phyloP scores from a whole-genome alignment of 257 asterid species.

The Fraxinus cuspidata region DNA sequence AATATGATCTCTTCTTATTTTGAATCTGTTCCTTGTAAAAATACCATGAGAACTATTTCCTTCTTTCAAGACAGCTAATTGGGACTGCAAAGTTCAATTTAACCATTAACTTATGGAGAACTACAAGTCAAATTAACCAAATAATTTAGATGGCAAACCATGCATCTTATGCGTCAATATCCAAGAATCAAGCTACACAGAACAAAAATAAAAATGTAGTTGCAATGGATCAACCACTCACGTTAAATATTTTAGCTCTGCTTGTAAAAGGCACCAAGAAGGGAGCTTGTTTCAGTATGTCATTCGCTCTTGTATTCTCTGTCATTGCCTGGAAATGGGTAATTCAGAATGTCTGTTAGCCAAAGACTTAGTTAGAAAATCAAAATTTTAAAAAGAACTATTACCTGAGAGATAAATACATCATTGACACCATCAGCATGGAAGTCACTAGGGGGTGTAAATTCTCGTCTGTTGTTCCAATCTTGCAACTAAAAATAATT shows the following conservation, averaged over 20 bases:
- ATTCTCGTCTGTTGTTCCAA: slow-evolving; percentile 95
- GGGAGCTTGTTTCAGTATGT: slow-evolving; percentile 89
- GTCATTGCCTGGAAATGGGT: slow-evolving; percentile 65
- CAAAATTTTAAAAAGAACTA: slow-evolving; percentile 28
- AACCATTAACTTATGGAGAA: slow-evolving; percentile 16
- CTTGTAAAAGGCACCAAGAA: slow-evolving; percentile 94
- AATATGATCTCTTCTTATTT: slow-evolving; percentile 83
- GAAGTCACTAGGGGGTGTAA: slow-evolving; percentile 83
- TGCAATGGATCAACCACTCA: slow-evolving; percentile 46
- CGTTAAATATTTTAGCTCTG: slow-evolving; percentile 90
- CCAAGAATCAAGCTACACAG: slow-evolving; percentile 6
- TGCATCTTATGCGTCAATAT: slow-evolving; percentile 16
- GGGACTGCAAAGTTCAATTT: slow-evolving; percentile 62
- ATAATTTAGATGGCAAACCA: slow-evolving; percentile 13
- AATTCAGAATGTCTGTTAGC: slow-evolving; percentile 10
- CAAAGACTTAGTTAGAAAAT: slow-evolving; percentile 5
- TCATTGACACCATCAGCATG: slow-evolving; percentile 96
- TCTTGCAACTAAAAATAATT: slow-evolving; percentile 75
- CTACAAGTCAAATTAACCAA: slow-evolving; percentile 8
- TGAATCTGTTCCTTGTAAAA: slow-evolving; percentile 67
- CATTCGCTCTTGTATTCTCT: slow-evolving; percentile 80
- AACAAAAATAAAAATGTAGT: slow-evolving; percentile 19
- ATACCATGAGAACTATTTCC: slow-evolving; percentile 55
- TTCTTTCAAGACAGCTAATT: slow-evolving; percentile 65
- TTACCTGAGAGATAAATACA: slow-evolving; percentile 80